Base-by-base conservation (phyloP, 768 basidiomycete species). In the Cantharellus cinnabarinus region DNA sequence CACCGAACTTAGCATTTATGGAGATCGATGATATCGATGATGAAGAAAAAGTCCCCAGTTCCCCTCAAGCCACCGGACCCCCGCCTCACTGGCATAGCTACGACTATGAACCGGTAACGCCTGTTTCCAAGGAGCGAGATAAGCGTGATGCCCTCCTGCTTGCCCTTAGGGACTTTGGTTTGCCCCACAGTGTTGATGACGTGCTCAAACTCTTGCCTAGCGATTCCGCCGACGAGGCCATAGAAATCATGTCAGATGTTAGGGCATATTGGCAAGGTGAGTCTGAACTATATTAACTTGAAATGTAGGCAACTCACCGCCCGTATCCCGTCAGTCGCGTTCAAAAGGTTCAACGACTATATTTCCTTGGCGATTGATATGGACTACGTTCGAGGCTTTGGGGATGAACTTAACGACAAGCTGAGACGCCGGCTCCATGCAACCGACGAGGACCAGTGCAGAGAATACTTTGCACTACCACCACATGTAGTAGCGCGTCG, bases 311-410 rank as follows among this genome's bases (percentile, higher is more conserved):
- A 29, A 29, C 52, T 37, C 7, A 7, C 10, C 1, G 14, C 1
- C 35, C 52, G 38, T 37, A 54, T 54, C 10, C 35, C 7, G 14
- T 10, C 59, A 83, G 80, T 82, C 1, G 76, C 78, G 0, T 80
- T 77, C 65, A 80, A 81, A 66, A 73, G 80, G 1, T 76, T 80
- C 60, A 71, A 71, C 1, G 81, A 83, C 64, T 76, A 74, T 55
- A 65, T 82, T 2, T 77, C 81, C 3, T 68, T 76, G 42, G 74
- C 76, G 2, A 77, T 82, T 58, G 80, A 82, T 62, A 64, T 73
- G 44, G 74, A 78, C 55, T 75, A 81, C 34, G 71, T 82, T 3
- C 74, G 74, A 2, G 82, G 79, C 0, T 62, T 79, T 2, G 72
- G 75, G 58, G 67, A 71, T 0, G 74, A 70, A 0, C 65, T 84